Conservation (phyloP, 305 asterid species). For the Solanum hybrid region DNA sequence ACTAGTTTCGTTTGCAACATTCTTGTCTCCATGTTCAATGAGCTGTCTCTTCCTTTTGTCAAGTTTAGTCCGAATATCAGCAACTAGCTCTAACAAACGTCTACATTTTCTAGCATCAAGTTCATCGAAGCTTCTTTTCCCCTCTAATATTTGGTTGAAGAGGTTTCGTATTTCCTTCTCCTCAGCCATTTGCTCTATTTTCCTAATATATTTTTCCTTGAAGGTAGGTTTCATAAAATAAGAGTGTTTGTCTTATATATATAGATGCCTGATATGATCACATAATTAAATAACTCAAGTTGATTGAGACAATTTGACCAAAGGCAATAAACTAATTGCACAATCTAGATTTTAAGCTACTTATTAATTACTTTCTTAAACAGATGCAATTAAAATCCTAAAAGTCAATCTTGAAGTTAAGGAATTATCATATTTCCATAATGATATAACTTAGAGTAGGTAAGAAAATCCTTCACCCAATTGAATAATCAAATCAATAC, state of each 20-base stretch:
- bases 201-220: background rate
- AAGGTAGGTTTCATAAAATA: background rate
- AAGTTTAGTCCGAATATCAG: background rate
- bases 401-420: background rate
- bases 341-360: background rate
- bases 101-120: background rate
- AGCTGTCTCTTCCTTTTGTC: background rate
- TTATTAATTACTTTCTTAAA: background rate
- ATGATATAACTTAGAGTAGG: background rate
- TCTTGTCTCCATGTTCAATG: background rate
- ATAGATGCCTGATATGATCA: background rate
- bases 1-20: background rate
- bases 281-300: background rate
- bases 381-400: background rate
- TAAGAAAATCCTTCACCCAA: background rate
- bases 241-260: background rate
- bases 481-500: background rate
- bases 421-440: background rate
- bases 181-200: background rate
- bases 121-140: background rate
- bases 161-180: background rate
- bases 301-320: background rate
- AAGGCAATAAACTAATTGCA: background rate
- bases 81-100: background rate
- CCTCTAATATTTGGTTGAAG: background rate